These are phyloP conservation scores for Panellus pusillus DNA, from an alignment of 768 basidiomycete genomes.

Conservation along the genomic window DNA sequence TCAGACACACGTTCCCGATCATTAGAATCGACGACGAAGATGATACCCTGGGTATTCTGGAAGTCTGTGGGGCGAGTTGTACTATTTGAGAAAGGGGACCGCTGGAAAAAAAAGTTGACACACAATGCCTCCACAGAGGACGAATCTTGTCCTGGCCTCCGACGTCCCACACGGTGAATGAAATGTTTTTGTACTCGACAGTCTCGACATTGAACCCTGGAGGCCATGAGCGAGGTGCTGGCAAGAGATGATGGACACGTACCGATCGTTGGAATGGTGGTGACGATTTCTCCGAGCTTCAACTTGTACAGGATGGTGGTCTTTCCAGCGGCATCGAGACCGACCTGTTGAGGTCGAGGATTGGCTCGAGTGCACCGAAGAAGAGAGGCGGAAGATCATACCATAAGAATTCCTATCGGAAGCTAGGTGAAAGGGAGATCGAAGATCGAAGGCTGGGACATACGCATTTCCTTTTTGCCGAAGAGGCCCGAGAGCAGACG, in stretches of 20 bases:
- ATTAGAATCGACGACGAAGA: constrained; percentile 99
- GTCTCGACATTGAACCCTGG: constrained; percentile 99
- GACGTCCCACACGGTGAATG: constrained; percentile 99
- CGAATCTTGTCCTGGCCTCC: constrained; percentile 99
- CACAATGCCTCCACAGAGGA: constrained; percentile 99
- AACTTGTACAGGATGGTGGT: constrained; percentile 99
- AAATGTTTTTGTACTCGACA: constrained; percentile 99
- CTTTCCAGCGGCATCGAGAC: constrained; percentile 99
- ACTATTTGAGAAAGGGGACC: constrained; percentile 20
- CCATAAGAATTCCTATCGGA: constrained; percentile 92
- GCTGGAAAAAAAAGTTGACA: constrained; percentile 36
- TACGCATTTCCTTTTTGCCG: constrained; percentile 99
- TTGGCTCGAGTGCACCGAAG: constrained; percentile 12
- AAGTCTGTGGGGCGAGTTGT: constrained; percentile 66
- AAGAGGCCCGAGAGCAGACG: constrained; percentile 80
- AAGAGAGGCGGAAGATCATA: constrained; percentile 34
- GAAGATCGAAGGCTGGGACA: constrained; percentile 39
- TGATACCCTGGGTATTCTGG: constrained; percentile 99
- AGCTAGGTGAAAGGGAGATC: constrained; percentile 31
- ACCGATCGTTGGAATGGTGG: constrained; percentile 99
- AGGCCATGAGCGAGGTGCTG: constrained; percentile 23
- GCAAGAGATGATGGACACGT: constrained; percentile 33
- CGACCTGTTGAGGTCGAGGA: constrained; percentile 59
- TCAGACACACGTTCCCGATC: constrained; percentile 99
- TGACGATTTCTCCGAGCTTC: constrained; percentile 99